Evolutionary conservation across 2,329 filamentous ascomycete genomes (phyloP).

Genomic region (Curvularia spicifera): DNA sequence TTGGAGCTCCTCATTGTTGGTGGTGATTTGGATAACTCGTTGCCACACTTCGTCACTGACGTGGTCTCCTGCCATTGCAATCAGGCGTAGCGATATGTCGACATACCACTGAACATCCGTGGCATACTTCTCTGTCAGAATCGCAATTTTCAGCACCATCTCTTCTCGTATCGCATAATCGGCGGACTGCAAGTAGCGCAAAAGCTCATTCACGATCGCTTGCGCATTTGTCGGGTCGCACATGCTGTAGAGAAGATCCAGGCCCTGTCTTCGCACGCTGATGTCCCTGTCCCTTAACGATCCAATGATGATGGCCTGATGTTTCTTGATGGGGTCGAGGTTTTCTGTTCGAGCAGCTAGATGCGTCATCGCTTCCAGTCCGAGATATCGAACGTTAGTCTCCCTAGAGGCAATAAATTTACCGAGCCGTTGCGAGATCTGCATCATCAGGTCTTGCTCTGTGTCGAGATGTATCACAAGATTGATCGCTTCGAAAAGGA

Average conservation of each 20-base stretch:
- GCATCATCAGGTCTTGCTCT: constrained; percentile 92
- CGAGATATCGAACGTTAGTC: constrained; percentile 95
- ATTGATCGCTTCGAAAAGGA: constrained; percentile 98
- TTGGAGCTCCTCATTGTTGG: constrained; percentile 98
- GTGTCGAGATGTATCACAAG: constrained; percentile 97
- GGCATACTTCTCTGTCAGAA: constrained; percentile 96
- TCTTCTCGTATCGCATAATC: constrained; percentile 98
- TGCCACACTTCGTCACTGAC: constrained; percentile 99
- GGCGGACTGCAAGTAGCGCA: constrained; percentile 93
- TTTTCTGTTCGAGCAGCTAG: constrained; percentile 92
- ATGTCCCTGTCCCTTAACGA: constrained; percentile 96
- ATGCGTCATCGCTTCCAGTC: constrained; percentile 97
- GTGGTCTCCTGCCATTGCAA: constrained; percentile 96
- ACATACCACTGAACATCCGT: constrained; percentile 99
- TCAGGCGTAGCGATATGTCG: constrained; percentile 90
- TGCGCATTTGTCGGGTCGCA: constrained; percentile 95
- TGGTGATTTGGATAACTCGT: constrained; percentile 96
- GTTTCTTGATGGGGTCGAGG: constrained; percentile 95
- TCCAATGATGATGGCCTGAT: constrained; percentile 93
- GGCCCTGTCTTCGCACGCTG: constrained; percentile 91
- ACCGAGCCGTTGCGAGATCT: constrained; percentile 87
- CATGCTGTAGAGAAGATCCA: constrained; percentile 99
- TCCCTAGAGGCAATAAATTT: constrained; percentile 97
- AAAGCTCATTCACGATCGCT: constrained; percentile 88
- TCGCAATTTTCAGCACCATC: constrained; percentile 99